A percentile compares a stretch with the other conserved stretches of the same genome.
Evolutionary conservation across 2,329 filamentous ascomycete species (phyloP).

Genomic region (Trichoderma brevicompactum): DNA sequence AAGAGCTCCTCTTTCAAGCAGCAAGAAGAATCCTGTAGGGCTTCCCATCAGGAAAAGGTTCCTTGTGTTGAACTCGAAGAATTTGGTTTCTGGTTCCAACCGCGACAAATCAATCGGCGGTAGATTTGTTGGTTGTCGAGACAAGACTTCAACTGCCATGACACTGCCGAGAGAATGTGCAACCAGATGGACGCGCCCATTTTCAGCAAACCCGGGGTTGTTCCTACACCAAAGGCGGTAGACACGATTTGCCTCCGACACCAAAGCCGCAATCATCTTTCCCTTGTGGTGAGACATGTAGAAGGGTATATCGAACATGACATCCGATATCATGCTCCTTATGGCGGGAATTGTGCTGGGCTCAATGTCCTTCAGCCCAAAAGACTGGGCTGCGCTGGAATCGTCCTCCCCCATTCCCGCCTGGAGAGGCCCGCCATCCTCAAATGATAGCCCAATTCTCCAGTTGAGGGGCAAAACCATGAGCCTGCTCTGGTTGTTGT

Average conservation of each 20-base stretch:
- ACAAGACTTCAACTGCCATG: constrained; percentile 91
- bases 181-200: constrained; percentile 87
- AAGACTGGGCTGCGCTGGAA: constrained; percentile 59
- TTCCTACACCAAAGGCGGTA: constrained; percentile 94
- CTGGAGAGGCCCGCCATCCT: constrained; percentile 70
- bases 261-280: constrained; percentile 89
- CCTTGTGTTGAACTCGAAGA: constrained; percentile 90
- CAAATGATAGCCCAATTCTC: constrained; percentile 85
- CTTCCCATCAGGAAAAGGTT: constrained; percentile 90
- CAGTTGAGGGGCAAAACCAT: constrained; percentile 96
- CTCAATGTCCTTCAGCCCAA: constrained; percentile 82
- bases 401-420: constrained; percentile 56
- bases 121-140: constrained; percentile 78
- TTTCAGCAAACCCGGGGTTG: constrained; percentile 81
- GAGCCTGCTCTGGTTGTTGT: constrained; percentile 79
- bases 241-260: constrained; percentile 91
- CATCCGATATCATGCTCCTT: constrained; percentile 91
- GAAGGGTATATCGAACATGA: constrained; percentile 98
- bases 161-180: constrained; percentile 93
- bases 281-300: constrained; percentile 96
- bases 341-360: constrained; percentile 88
- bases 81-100: constrained; percentile 52
- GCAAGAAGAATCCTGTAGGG: constrained; percentile 88
- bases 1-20: constrained; percentile 75
- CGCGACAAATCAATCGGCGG: constrained; percentile 54